Evolutionary conservation across 169 alveolate genomes (phyloP).

Genomic region (Plasmodium gaboni): DNA sequence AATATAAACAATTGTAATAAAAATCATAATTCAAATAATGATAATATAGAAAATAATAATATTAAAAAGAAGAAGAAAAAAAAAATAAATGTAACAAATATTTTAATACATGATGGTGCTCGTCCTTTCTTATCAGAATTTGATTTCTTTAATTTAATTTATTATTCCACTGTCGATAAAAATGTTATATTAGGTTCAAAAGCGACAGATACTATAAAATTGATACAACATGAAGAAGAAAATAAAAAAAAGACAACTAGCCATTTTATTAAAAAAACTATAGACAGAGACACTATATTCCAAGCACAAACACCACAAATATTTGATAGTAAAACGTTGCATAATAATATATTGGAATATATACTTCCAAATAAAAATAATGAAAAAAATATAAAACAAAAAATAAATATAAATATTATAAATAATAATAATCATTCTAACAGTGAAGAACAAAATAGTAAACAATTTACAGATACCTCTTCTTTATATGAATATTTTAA

Average conservation of each 20-base stretch:
- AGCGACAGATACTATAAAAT: slow-evolving; percentile 53
- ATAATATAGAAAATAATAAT: background rate
- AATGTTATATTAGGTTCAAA: slow-evolving; percentile 25
- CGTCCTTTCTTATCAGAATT: slow-evolving; percentile 59
- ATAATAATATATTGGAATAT: background rate
- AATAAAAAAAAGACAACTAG: background rate
- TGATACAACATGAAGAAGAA: background rate
- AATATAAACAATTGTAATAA: background rate
- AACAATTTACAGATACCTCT: slow-evolving; percentile 41
- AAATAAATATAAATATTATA: background rate
- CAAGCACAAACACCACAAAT: slow-evolving; percentile 67
- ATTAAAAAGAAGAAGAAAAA: background rate
- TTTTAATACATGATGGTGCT: slow-evolving; percentile 55
- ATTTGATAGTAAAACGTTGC: slow-evolving; percentile 30
- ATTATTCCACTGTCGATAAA: slow-evolving; percentile 18
- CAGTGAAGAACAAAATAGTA: background rate
- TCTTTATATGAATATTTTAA: slow-evolving; percentile 30
- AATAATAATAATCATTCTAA: no score
- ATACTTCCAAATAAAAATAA: background rate
- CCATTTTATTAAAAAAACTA: background rate
- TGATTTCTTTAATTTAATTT: slow-evolving; percentile 37
- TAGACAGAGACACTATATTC: slow-evolving; percentile 21
- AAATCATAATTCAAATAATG: background rate
- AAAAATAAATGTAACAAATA: slow-evolving; percentile 6
- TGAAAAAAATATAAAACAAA: background rate